Conservation (phyloP, 805 yeast species). For the Naumovozyma dairenensis region DNA sequence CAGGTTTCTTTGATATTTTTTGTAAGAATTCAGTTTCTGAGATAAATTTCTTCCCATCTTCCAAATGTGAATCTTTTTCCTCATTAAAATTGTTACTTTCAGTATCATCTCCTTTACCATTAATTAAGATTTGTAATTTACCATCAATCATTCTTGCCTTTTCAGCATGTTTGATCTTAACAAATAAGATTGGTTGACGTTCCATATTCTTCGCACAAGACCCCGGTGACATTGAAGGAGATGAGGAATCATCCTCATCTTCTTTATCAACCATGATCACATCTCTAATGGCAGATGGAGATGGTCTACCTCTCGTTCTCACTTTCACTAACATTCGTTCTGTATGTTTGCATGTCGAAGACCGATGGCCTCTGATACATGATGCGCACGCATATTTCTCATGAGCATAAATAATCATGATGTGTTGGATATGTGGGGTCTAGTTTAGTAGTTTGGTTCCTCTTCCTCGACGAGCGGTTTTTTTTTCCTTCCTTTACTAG, state of each 20-base stretch:
- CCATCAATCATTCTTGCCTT: constrained; percentile 25
- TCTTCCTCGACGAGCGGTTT: no score
- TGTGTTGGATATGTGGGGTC: no score
- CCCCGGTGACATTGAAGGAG: constrained; percentile 2
- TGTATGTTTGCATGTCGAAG: constrained; percentile 77
- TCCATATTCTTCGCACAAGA: constrained; percentile 17
- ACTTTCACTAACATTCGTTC: constrained; percentile 75
- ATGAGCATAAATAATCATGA: constrained; percentile 76
- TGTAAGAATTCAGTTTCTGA: background rate
- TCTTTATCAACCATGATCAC: constrained; percentile 24
- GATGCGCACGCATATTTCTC: constrained; percentile 75
- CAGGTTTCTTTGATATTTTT: background rate
- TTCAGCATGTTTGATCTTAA: constrained; percentile 19
- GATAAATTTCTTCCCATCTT: background rate
- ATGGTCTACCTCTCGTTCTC: constrained; percentile 82
- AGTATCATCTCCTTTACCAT: constrained; percentile 2
- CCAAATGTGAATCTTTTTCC: background rate
- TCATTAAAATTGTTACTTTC: background rate
- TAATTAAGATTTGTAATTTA: constrained; percentile 21
- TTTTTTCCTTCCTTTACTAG: no score
- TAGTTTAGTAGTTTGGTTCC: no score
- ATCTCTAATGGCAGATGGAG: constrained; percentile 35
- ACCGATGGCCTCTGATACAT: constrained; percentile 89
- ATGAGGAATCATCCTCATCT: constrained; percentile 2
- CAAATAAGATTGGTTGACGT: constrained; percentile 24